phyloP scores from a whole-genome alignment of 2,329 filamentous ascomycete species.

The Geosmithia morbida region DNA sequence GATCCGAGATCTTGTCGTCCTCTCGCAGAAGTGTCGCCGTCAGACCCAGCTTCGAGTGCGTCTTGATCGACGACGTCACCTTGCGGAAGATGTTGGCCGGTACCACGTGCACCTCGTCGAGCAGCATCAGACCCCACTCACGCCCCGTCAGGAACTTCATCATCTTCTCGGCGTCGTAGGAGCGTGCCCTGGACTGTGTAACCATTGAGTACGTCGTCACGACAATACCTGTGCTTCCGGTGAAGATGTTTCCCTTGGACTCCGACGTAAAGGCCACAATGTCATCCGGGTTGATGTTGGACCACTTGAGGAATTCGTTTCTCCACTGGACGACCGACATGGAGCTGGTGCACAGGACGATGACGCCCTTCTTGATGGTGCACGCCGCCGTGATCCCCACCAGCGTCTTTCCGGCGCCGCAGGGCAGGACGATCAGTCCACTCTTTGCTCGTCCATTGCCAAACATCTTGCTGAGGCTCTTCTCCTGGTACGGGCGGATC shows the following conservation, averaged over 20 bases:
- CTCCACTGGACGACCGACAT: conserved; percentile 98
- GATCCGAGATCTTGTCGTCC: conserved; percentile 94
- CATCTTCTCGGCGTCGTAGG: conserved; percentile 91
- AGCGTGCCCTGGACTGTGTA: conserved; percentile 74
- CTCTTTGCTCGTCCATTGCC: conserved; percentile 95
- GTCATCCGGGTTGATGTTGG: conserved; percentile 82
- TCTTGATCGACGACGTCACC: conserved; percentile 84
- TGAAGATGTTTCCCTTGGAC: conserved; percentile 67
- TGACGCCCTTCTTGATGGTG: conserved; percentile 92
- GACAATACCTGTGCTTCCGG: conserved; percentile 84
- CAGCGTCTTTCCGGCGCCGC: conserved; percentile 90
- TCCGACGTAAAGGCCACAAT: conserved; percentile 93
- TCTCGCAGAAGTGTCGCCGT: conserved; percentile 90
- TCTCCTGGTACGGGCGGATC: conserved; percentile 92
- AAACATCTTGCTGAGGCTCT: conserved; percentile 98
- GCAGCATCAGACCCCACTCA: conserved; percentile 94
- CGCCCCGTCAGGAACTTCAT: conserved; percentile 83
- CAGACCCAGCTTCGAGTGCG: conserved; percentile 86
- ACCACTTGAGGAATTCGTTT: conserved; percentile 95
- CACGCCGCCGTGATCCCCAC: conserved; percentile 98
- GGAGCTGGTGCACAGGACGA: conserved; percentile 89
- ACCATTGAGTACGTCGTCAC: conserved; percentile 99
- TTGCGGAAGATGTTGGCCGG: conserved; percentile 93
- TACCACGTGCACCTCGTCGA: conserved; percentile 96
- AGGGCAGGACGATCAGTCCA: conserved; percentile 92